Conservation (phyloP, 352 stramenopile species). For the Globisporangium middletonii region DNA sequence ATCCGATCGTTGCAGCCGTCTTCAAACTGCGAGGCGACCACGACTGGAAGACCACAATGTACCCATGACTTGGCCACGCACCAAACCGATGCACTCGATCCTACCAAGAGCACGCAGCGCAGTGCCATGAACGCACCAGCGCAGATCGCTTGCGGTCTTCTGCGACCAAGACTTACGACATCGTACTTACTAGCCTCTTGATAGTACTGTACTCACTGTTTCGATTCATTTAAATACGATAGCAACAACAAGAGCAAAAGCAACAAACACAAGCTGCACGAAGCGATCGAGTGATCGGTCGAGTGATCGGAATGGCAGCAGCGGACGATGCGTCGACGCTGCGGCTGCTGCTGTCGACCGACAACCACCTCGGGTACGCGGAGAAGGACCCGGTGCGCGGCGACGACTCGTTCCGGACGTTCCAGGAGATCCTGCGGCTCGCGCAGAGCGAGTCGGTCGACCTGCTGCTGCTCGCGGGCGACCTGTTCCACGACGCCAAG, state of each 20-base stretch:
- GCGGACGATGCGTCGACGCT: conserved; percentile 35
- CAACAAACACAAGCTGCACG: not conserved
- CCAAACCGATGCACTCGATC: no score
- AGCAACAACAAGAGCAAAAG: not conserved
- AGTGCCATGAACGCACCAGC: no score
- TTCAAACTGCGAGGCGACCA: no score
- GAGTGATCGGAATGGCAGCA: not conserved
- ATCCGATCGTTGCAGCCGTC: no score
- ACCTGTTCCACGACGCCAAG: conserved; percentile 99
- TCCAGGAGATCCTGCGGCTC: conserved; percentile 84
- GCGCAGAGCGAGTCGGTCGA: conserved; percentile 76
- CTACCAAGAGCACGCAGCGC: no score
- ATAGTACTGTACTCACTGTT: not conserved
- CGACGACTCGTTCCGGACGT: conserved; percentile 89
- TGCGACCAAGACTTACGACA: no score
- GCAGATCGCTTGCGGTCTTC: no score
- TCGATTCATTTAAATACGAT: no score
- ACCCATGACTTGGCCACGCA: no score
- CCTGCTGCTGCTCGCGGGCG: conserved; percentile 93
- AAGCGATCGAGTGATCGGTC: not conserved
- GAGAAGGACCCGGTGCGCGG: conserved; percentile 95
- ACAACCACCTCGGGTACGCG: conserved; percentile 98
- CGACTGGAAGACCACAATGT: no score
- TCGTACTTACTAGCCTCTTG: not conserved
- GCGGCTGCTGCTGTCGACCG: conserved; percentile 94